Evolutionary conservation across 495 filamentous ascomycete species (phyloP).

Genomic region (Venustampulla echinocandica): DNA sequence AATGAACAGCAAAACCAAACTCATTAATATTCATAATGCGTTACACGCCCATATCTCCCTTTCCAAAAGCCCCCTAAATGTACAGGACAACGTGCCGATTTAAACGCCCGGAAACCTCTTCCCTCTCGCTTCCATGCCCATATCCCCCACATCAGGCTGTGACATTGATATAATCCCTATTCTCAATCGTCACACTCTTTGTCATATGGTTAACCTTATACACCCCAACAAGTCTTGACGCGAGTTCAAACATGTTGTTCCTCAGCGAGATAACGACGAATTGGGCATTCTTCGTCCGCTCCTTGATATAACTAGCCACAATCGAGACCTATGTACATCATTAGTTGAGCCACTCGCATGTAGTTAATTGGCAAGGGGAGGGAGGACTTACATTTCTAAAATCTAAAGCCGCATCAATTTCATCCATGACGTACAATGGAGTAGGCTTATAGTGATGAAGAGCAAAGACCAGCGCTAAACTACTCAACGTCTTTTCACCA

Average conservation of each 20-base stretch:
- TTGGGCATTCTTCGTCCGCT: conserved; percentile 96
- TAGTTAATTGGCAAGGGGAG: neutral
- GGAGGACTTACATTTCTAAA: conserved; percentile 78
- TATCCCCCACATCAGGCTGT: conserved; percentile 12
- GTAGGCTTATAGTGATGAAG: conserved; percentile 98
- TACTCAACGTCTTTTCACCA: conserved; percentile 94
- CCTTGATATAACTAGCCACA: conserved; percentile 97
- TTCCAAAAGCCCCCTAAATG: neutral
- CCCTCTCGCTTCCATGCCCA: neutral
- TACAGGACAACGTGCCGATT: neutral
- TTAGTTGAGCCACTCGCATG: too few species aligned
- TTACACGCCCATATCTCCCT: too few species aligned
- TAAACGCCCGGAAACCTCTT: conserved; percentile 9
- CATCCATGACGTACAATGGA: conserved; percentile 97
- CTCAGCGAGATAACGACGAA: conserved; percentile 97
- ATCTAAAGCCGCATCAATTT: conserved; percentile 96
- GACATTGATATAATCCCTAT: conserved; percentile 64
- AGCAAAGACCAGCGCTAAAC: conserved; percentile 90
- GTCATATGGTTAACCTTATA: conserved; percentile 99
- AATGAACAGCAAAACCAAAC: too few species aligned
- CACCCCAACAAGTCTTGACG: conserved; percentile 83
- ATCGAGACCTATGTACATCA: conserved; percentile 73
- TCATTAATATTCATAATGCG: conserved; percentile 8
- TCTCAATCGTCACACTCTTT: conserved; percentile 94
- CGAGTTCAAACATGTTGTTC: conserved; percentile 99